Conservation (phyloP, 345 rosid species). For the Eucalyptus tenuipes region DNA sequence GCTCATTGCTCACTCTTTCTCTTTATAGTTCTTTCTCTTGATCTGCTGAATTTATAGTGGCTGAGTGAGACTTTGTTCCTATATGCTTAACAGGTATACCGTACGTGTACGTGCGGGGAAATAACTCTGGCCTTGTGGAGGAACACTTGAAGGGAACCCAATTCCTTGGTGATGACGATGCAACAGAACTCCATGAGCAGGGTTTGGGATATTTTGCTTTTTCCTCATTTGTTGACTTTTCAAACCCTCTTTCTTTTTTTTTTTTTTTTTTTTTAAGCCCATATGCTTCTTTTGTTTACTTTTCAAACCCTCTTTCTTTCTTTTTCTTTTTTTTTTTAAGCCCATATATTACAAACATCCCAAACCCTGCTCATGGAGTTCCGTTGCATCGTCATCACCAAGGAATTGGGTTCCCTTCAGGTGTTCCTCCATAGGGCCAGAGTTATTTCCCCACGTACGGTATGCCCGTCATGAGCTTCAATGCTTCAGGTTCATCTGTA, state of each 20-base stretch:
- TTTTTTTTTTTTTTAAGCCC: too few species aligned
- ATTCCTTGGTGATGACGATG: constrained; percentile 25
- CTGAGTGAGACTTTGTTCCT: too few species aligned
- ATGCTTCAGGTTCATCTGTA: constrained; percentile 24
- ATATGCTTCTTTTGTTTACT: too few species aligned
- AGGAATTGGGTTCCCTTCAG: constrained; percentile 25
- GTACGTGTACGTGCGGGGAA: constrained; percentile 63
- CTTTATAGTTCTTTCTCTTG: too few species aligned
- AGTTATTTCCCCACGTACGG: constrained; percentile 58
- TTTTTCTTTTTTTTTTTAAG: too few species aligned
- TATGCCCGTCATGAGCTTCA: constrained; percentile 31
- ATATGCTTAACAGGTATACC: constrained; percentile 40
- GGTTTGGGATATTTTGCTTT: constrained; percentile 9
- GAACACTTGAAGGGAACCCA: constrained; percentile 24
- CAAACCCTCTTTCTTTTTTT: too few species aligned
- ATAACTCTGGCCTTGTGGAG: constrained; percentile 37
- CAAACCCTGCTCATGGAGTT: constrained; percentile 22
- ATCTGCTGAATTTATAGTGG: too few species aligned
- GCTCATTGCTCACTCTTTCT: too few species aligned
- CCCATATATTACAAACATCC: not conserved
- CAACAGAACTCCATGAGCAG: constrained; percentile 21
- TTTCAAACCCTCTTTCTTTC: too few species aligned
- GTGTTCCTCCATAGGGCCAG: constrained; percentile 34
- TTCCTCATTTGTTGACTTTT: too few species aligned
- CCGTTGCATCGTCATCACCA: constrained; percentile 19